Base-by-base conservation (phyloP, 345 rosid species). In the Passiflora organensis region DNA sequence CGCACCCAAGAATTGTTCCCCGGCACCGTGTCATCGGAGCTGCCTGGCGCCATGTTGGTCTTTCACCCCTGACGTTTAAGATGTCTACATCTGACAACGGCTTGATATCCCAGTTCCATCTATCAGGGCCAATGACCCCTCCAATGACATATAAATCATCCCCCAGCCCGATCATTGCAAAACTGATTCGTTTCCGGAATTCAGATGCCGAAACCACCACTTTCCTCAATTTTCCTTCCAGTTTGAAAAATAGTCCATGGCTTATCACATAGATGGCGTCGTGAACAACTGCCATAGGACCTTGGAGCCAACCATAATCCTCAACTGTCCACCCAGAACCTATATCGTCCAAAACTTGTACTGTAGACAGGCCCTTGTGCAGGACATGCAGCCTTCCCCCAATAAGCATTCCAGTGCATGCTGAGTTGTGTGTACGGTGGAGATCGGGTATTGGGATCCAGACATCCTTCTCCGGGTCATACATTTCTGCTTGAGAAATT, bases 41-140 rank as follows among this genome's bases (percentile, higher is more conserved):
- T 1, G 73, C 85, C 77, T 64, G 85, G 55, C 89, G 79, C 96
- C 96, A 89, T 5, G 73, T 64, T 13, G 91, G 85, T 64, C 89
- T 81, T 53, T 89, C 96, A 44, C 64, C 82, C 62, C 77, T 81
- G 50, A 86, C 78, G 0, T 70, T 65, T 63, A 82, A 75, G 32
- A 72, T 71, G 38, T 86, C 96, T 10, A 89, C 87, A 51, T 82
- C 91, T 0, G 95, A 84, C 72, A 81, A 51, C 1, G 84, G 87
- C 60, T 76, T 80, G 58, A 93, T 81, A 48, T 81, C 86, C 95
- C 96, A 80, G 37, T 86, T 81, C 72, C 72, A 80, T 51, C 87
- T 48, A 56, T 93, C 96, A 2, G 96, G 96, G 18, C 96, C 95
- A 28, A 93, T 82, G 34, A 93, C 89, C 52, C 99, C 99, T 57